Evolutionary conservation across 345 rosid genomes (phyloP).

Genomic region (Mangifera indica): DNA sequence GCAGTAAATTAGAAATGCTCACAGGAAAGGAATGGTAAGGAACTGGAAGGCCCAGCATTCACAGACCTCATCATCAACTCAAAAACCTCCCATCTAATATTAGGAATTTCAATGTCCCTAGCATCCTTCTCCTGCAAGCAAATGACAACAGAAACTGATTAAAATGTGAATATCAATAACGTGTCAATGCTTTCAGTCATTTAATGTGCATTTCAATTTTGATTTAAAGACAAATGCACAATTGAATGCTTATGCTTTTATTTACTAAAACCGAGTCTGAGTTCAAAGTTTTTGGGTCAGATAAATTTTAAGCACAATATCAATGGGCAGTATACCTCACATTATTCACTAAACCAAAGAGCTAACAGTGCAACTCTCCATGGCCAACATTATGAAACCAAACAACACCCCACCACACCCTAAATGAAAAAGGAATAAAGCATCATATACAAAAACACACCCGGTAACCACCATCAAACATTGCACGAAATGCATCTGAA

Average conservation of each 20-base stretch:
- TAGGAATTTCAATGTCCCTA: conserved; percentile 96
- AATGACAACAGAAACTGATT: conserved; percentile 11
- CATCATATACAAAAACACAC: conserved; percentile 45
- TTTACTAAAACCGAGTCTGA: conserved; percentile 2
- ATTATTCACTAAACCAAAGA: not conserved
- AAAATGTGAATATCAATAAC: not conserved
- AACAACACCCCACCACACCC: not conserved
- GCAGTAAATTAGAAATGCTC: conserved; percentile 11
- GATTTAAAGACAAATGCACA: not conserved
- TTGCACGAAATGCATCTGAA: conserved; percentile 98
- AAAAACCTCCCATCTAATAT: conserved; percentile 98
- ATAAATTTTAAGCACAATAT: not conserved
- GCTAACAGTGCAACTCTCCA: not conserved
- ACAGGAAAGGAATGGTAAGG: conserved; percentile 10
- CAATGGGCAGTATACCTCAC: conserved; percentile 7
- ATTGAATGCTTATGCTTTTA: not conserved
- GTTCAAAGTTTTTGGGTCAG: conserved; percentile 3
- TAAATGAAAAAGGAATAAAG: not conserved
- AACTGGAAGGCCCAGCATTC: conserved; percentile 17
- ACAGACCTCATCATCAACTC: conserved; percentile 98
- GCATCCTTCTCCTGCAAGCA: conserved; percentile 85
- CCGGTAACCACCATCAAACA: conserved; percentile 99
- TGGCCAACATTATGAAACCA: conserved; percentile 1
- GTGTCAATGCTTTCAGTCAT: not conserved
- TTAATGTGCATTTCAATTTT: not conserved